These are phyloP conservation scores for Hansenula lynferdii DNA, from an alignment of 1,139 yeast genomes.

Conservation along the genomic window DNA sequence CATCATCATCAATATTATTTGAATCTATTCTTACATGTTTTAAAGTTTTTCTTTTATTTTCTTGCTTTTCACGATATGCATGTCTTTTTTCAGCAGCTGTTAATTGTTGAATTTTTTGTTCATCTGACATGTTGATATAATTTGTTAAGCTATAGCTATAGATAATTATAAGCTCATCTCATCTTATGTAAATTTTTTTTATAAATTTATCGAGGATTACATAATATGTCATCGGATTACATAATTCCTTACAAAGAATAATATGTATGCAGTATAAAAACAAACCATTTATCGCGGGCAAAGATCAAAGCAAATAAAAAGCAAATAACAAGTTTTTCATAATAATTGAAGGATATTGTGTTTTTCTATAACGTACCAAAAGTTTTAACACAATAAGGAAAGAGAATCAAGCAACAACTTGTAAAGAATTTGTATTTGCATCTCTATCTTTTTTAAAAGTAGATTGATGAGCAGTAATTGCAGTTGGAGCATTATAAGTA, in stretches of 20 bases:
- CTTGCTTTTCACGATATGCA: constrained; percentile 32
- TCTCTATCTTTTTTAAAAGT: not conserved
- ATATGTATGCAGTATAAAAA: too few species aligned
- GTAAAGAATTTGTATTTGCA: not conserved
- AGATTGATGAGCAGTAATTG: not conserved
- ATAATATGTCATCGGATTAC: too few species aligned
- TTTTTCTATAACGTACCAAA: too few species aligned
- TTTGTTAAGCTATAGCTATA: not conserved
- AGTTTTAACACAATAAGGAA: not conserved
- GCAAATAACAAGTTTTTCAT: too few species aligned
- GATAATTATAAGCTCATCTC: too few species aligned
- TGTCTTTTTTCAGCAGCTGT: constrained; percentile 20
- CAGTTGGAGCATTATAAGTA: not conserved
- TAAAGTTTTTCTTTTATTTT: constrained; percentile 21
- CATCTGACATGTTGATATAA: not conserved
- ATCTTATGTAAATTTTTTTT: too few species aligned
- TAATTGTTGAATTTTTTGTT: not conserved
- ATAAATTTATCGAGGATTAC: too few species aligned
- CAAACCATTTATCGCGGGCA: too few species aligned
- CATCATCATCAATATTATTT: constrained; percentile 17
- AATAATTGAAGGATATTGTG: too few species aligned
- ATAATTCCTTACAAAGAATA: too few species aligned
- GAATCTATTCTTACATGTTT: constrained; percentile 29
- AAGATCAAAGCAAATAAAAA: too few species aligned
- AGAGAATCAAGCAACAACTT: not conserved